Evolutionary conservation across 805 yeast genomes (phyloP).

Genomic region (Limtongia smithiae): DNA sequence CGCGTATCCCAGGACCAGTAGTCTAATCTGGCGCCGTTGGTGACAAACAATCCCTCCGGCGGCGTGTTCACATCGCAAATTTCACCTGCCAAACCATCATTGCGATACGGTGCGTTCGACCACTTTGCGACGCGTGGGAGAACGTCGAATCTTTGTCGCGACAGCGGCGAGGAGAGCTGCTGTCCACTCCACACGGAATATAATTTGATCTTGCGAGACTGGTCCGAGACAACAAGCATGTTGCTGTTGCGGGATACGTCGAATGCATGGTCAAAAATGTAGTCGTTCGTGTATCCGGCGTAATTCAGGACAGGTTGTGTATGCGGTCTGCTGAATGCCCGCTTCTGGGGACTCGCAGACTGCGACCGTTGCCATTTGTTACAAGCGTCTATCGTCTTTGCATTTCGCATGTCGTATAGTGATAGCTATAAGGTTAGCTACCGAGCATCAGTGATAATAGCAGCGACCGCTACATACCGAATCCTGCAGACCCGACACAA

Average conservation of each 20-base stretch:
- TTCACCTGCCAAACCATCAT: background rate
- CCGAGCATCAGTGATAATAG: no score
- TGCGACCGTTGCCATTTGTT: background rate
- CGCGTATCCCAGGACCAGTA: constrained; percentile 21
- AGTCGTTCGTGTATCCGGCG: constrained; percentile 20
- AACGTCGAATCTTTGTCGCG: constrained; percentile 9
- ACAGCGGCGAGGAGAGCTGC: constrained; percentile 14
- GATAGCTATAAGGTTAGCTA: constrained; percentile 10
- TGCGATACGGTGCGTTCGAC: constrained; percentile 9
- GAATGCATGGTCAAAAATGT: constrained; percentile 23
- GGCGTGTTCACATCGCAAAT: constrained; percentile 1
- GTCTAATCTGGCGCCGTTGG: constrained; percentile 23
- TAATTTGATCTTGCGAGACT: constrained; percentile 14
- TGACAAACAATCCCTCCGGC: constrained; percentile 18
- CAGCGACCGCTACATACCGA: constrained; percentile 9
- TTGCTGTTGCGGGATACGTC: constrained; percentile 19
- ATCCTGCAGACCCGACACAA: constrained; percentile 31
- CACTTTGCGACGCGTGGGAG: constrained; percentile 21
- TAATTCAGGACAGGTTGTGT: constrained; percentile 16
- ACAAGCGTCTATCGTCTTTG: background rate
- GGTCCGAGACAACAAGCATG: constrained; percentile 22
- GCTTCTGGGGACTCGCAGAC: constrained; percentile 4
- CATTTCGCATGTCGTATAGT: constrained; percentile 21
- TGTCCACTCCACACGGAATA: constrained; percentile 21
- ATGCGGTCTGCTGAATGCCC: constrained; percentile 1